Base-by-base conservation (phyloP, 148 eudicot genomes). In the Tetragonia tetragonoides region DNA sequence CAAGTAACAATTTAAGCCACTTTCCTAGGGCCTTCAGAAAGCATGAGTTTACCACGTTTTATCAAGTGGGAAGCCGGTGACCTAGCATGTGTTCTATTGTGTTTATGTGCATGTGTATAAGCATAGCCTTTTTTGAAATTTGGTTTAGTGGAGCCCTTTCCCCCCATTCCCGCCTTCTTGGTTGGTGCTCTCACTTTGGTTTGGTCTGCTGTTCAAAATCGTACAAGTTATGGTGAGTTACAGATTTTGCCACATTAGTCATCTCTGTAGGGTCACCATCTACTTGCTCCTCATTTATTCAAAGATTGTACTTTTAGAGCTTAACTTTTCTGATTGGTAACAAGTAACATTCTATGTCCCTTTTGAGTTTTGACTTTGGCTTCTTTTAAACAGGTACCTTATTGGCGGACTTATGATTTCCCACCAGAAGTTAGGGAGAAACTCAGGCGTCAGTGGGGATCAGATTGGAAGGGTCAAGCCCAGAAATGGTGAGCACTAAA, bases 391-490 rank as follows among this genome's bases (percentile, higher is more conserved):
- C 86, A 95, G 99, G 91, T 82, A 5, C 97, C 97, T 46, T 77
- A 90, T 83, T 95, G 97, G 99, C 54, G 93, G 82, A 86, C 97
- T 23, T 95, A 95, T 78, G 99, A 95, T 83, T 95, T 91, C 85
- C 99, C 97, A 17, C 91, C 97, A 80, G 86, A 78, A 16, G 99
- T 95, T 56, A 80, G 97, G 81, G 94, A 90, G 82, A 95, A 89
- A 80, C 90, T 93, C 41, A 93, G 78, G 39, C 85, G 16, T 44
- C 90, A 83, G 75, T 92, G 97, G 97, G 97, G 97, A 70, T 87
- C 97, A 61, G 92, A 90, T 86, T 95, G 97, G 99, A 93, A 87
- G 79, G 99, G 99, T 78, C 99, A 95, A 90, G 94, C 99, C 68
- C 99, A 95, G 79, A 92, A 92, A 80, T 95, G 99, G 99, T 92